Evolutionary conservation across 2,329 filamentous ascomycete species (phyloP).

Genomic region (Colletotrichum viniferum): DNA sequence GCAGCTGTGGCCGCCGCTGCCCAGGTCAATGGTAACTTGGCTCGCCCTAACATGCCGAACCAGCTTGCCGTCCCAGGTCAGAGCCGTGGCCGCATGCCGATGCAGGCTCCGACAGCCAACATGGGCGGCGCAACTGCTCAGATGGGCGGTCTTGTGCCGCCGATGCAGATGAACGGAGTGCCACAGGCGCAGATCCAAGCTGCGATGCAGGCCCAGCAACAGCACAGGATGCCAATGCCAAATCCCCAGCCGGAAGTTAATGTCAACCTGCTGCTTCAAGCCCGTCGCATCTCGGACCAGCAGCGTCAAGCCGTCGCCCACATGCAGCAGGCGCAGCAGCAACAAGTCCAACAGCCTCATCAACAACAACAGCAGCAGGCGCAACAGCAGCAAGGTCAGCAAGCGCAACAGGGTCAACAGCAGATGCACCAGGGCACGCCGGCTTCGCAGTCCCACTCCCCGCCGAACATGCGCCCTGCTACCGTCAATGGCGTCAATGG

Average conservation of each 20-base stretch:
- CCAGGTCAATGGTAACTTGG: conserved; percentile 30
- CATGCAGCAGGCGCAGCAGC: conserved; percentile 38
- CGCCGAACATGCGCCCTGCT: conserved; percentile 44
- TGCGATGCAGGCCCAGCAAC: conserved; percentile 46
- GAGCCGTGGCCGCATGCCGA: conserved; percentile 54
- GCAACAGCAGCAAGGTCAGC: conserved; percentile 36
- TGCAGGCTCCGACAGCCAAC: conserved; percentile 57
- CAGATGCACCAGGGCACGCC: conserved; percentile 30
- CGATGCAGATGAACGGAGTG: conserved; percentile 66
- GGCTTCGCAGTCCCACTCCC: conserved; percentile 39
- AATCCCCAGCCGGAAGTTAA: conserved; percentile 56
- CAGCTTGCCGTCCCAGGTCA: conserved; percentile 53
- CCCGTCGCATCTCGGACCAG: conserved; percentile 70
- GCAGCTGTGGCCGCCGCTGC: not conserved
- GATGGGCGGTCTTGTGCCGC: conserved; percentile 56
- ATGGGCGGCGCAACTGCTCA: conserved; percentile 54
- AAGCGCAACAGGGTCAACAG: conserved; percentile 40
- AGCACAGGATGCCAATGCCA: conserved; percentile 64
- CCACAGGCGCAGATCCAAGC: conserved; percentile 74
- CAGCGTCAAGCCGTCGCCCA: conserved; percentile 56
- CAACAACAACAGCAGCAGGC: conserved; percentile 53
- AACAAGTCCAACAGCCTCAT: conserved; percentile 51
- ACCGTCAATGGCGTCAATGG: conserved; percentile 29
- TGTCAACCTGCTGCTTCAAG: conserved; percentile 63
- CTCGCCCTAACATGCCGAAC: conserved; percentile 46